A percentile compares a stretch with the other conserved stretches of the same genome.
phyloP scores from a whole-genome alignment of 169 alveolate genomes.

The Plasmodium reichenowi region DNA sequence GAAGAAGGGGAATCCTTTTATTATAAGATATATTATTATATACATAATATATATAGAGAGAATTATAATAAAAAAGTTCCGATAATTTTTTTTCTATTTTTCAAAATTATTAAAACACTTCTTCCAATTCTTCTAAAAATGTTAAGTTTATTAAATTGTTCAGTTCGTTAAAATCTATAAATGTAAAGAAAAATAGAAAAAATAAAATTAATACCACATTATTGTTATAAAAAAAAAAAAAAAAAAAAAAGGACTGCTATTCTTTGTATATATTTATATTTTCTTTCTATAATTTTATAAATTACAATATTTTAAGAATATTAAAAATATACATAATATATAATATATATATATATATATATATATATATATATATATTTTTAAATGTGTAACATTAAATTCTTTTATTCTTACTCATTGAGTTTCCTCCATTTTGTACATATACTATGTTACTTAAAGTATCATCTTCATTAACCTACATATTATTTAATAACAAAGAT shows the following conservation, averaged over 20 bases:
- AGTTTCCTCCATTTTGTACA: slow-evolving; percentile 62
- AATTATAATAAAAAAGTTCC: too few species aligned
- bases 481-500: neutral
- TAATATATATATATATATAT: neutral
- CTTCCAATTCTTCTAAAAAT: slow-evolving; percentile 63
- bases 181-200: neutral
- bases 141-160: slow-evolving; percentile 70
- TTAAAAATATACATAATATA: neutral
- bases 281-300: neutral
- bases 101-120: slow-evolving; percentile 34
- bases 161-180: slow-evolving; percentile 63
- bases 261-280: neutral
- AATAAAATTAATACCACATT: neutral
- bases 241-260: neutral
- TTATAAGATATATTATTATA: too few species aligned
- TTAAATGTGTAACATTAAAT: neutral
- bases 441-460: slow-evolving; percentile 64
- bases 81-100: neutral
- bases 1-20: too few species aligned
- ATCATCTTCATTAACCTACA: slow-evolving; percentile 67
- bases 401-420: slow-evolving; percentile 50
- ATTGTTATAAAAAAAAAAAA: neutral
- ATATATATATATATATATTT: neutral
- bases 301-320: too few species aligned
- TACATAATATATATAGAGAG: too few species aligned